Conservation (phyloP, 1,139 yeast species). For the Candida buenavistaensis region DNA sequence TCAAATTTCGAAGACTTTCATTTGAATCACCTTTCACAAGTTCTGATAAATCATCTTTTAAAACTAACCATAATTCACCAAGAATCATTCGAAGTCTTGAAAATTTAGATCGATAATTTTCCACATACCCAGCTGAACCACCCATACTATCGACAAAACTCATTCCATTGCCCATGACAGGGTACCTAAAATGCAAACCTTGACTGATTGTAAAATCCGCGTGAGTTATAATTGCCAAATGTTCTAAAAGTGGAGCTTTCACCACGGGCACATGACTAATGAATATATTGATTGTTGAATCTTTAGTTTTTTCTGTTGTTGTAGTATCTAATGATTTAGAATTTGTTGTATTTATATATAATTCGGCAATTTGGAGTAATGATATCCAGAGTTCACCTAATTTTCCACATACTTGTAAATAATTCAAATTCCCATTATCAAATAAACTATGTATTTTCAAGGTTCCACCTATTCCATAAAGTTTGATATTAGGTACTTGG, state of each 20-base stretch:
- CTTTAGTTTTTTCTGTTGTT: slow-evolving; percentile 11
- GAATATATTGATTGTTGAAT: slow-evolving; percentile 56
- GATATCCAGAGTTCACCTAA: slow-evolving; percentile 79
- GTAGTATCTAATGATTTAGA: slow-evolving; percentile 7
- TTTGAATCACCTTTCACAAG: slow-evolving; percentile 30
- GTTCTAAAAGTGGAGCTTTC: slow-evolving; percentile 66
- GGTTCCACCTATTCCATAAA: slow-evolving; percentile 75
- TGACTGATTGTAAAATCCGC: slow-evolving; percentile 75
- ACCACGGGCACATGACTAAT: slow-evolving; percentile 68
- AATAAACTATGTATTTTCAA: slow-evolving; percentile 66
- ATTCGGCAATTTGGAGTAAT: slow-evolving; percentile 66
- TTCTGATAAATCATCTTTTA: slow-evolving; percentile 50
- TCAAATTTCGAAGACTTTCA: slow-evolving; percentile 12
- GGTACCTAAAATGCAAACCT: slow-evolving; percentile 71
- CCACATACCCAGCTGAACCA: slow-evolving; percentile 33
- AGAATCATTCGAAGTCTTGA: slow-evolving; percentile 62
- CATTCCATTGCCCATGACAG: slow-evolving; percentile 70
- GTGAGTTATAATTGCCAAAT: slow-evolving; percentile 63
- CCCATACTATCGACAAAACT: slow-evolving; percentile 51
- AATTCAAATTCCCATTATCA: slow-evolving; percentile 55
- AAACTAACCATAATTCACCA: slow-evolving; percentile 64
- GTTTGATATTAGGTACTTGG: slow-evolving; percentile 45
- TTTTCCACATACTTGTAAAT: slow-evolving; percentile 46
- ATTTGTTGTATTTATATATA: slow-evolving; percentile 21
- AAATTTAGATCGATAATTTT: slow-evolving; percentile 60